Evolutionary conservation across 306 rosid genomes (phyloP).

Genomic region (Vigna radiata): DNA sequence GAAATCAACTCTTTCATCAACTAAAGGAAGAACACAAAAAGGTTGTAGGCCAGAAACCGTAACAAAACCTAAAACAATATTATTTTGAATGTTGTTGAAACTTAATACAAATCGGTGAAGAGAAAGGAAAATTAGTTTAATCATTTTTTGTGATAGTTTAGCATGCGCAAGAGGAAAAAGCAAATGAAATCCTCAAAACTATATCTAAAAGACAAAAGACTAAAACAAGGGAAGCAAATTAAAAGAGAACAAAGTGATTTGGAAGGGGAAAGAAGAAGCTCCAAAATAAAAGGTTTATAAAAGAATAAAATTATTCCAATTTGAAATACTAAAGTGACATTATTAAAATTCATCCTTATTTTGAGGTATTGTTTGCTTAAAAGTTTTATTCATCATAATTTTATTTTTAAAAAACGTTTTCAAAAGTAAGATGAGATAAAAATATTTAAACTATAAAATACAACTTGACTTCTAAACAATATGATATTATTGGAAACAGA

Average conservation of each 20-base stretch:
- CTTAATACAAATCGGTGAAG: neutral
- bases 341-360: no score
- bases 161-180: constrained; percentile 20
- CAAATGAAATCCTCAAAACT: constrained; percentile 24
- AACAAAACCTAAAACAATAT: neutral
- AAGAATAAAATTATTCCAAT: neutral
- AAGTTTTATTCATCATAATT: no score
- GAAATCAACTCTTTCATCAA: constrained; percentile 12
- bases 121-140: neutral
- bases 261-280: neutral
- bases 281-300: neutral
- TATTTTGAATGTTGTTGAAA: constrained; percentile 22
- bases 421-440: no score
- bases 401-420: no score
- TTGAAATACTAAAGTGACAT: no score
- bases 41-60: neutral
- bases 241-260: constrained; percentile 1
- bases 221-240: neutral
- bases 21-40: neutral
- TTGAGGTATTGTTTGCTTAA: no score
- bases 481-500: no score
- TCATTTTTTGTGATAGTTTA: neutral
- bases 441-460: no score
- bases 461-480: no score
- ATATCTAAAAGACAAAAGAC: neutral